phyloP scores from a whole-genome alignment of 805 yeast species.

The Maudiozyma bulderi region DNA sequence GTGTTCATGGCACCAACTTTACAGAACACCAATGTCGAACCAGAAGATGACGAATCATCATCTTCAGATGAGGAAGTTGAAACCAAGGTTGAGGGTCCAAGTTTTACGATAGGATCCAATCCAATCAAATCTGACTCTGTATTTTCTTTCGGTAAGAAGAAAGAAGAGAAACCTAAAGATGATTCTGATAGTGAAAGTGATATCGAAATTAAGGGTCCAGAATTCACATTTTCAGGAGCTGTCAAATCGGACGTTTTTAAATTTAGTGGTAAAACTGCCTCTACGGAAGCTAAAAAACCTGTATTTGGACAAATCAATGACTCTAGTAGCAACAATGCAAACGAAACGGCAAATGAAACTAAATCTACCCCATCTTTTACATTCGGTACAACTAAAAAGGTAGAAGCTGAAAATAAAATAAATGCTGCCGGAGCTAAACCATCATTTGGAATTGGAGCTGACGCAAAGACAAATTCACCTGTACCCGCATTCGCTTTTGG shows the following conservation, averaged over 20 bases:
- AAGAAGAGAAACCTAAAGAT: constrained; percentile 14
- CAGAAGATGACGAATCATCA: constrained; percentile 1
- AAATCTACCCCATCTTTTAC: constrained; percentile 8
- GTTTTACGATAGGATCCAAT: constrained; percentile 39
- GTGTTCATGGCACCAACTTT: neutral
- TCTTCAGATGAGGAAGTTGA: constrained; percentile 38
- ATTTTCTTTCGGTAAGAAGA: constrained; percentile 34
- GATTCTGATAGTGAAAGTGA: constrained; percentile 28
- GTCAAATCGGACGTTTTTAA: constrained; percentile 31
- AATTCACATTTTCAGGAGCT: constrained; percentile 31
- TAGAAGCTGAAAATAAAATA: neutral
- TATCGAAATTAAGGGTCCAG: constrained; percentile 32
- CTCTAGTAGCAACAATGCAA: neutral
- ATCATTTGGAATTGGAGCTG: constrained; percentile 3
- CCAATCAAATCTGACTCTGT: constrained; percentile 44
- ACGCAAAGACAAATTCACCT: neutral
- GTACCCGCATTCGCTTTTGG: constrained; percentile 22
- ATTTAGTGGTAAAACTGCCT: constrained; percentile 7
- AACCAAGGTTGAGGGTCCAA: constrained; percentile 64
- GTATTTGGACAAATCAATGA: constrained; percentile 12
- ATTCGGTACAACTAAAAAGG: neutral
- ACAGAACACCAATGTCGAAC: neutral
- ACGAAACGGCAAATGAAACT: neutral
- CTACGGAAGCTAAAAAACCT: constrained; percentile 3
- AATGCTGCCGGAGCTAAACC: constrained; percentile 13